These are phyloP conservation scores for Hypoxylon sp. DNA, from an alignment of 2,329 filamentous ascomycete genomes.

Conservation along the genomic window DNA sequence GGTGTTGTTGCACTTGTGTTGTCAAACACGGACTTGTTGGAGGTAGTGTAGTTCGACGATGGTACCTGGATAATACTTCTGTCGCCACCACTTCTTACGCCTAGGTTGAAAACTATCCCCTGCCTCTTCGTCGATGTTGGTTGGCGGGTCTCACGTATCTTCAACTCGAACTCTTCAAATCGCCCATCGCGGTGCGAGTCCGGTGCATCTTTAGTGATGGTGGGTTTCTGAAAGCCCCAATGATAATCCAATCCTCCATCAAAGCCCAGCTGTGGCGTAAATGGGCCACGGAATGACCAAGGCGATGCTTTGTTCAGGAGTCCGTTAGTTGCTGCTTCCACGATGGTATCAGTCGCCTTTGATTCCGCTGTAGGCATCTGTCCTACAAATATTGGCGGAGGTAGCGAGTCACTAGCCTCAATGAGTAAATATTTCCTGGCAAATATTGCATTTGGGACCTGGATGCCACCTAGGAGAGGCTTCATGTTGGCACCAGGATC, in stretches of 20 bases:
- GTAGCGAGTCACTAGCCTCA: slow-evolving; percentile 53
- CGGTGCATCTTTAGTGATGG: slow-evolving; percentile 28
- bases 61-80: background rate
- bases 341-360: slow-evolving; percentile 57
- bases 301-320: slow-evolving; percentile 47
- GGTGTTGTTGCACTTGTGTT: slow-evolving; percentile 8
- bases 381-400: slow-evolving; percentile 53
- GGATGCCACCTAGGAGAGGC: slow-evolving; percentile 55
- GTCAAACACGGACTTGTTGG: background rate
- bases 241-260: slow-evolving; percentile 62
- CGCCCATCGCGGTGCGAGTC: slow-evolving; percentile 3
- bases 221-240: slow-evolving; percentile 51
- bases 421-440: slow-evolving; percentile 61
- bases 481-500: slow-evolving; percentile 36
- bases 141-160: slow-evolving; percentile 9
- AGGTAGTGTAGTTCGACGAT: slow-evolving; percentile 30
- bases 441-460: slow-evolving; percentile 62
- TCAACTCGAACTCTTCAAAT: background rate
- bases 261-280: slow-evolving; percentile 63
- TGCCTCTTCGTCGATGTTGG: slow-evolving; percentile 42
- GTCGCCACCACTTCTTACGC: slow-evolving; percentile 3
- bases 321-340: slow-evolving; percentile 51
- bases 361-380: slow-evolving; percentile 61
- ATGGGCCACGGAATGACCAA: slow-evolving; percentile 60
- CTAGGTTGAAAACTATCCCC: slow-evolving; percentile 42